Base-by-base conservation (phyloP, 208 protist species). In the Acanthamoeba royreba region DNA sequence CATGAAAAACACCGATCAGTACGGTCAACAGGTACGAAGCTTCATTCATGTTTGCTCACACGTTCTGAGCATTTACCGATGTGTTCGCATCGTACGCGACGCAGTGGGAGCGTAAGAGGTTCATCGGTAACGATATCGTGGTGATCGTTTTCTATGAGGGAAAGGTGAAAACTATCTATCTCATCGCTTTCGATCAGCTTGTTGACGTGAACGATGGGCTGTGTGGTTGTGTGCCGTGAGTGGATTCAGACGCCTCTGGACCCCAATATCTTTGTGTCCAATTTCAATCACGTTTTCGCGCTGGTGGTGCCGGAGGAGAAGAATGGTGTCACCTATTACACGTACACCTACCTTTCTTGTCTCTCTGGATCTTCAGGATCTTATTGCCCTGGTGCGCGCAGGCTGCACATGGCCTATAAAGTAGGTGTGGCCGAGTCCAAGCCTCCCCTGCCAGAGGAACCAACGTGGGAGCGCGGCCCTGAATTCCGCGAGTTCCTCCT, bases 81-180 rank as follows among this genome's bases (percentile, higher is more conserved):
- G n/a, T n/a, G n/a, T n/a, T n/a, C n/a, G n/a, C n/a, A n/a, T n/a
- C n/a, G n/a, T n/a, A n/a, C n/a, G n/a, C n/a, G n/a, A 61, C 17
- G 55, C 33, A 81, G 69, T 81, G 69, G 69, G 69, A 81, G 42
- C 69, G 69, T 4, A 81, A 81, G 69, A n/a, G 69, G 28, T 47
- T 49, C 31, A 81, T 81, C 42, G 69, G 69, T 46, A 81, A 81
- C 69, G 69, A 81, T n/a, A 81, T 81, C 69, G 69, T 81, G 15
- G 69, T 81, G 15, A 81, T 81, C 69, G 42, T 81, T 8, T 81
- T 49, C 42, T 81, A 81, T 38, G 69, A 81, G 25, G 69, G 69
- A 8, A 81, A 66, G 49, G 49, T 19, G 19, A 9, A 19, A 9
- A 19, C 49, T 55, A 9, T 55, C 49, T 19, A 9, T 19, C 49